phyloP scores from a whole-genome alignment of 768 basidiomycete genomes.

The Hericium rajendrae region DNA sequence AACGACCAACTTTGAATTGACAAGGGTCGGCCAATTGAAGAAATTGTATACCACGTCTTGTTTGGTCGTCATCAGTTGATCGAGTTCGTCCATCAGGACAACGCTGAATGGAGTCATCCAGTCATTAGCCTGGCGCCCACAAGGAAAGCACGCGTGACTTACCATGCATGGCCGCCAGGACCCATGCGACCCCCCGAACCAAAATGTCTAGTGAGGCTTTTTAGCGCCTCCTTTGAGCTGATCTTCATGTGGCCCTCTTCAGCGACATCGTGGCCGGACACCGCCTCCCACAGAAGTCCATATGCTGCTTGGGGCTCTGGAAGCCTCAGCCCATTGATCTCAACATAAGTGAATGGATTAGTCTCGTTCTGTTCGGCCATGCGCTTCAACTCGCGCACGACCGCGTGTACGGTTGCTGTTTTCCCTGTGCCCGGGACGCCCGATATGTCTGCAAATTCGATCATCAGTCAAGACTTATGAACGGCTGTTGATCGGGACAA shows the following conservation, averaged over 20 bases:
- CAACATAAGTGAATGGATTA: slow-evolving; percentile 91
- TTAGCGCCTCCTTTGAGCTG: slow-evolving; percentile 74
- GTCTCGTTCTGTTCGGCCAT: slow-evolving; percentile 84
- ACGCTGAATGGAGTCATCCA: slow-evolving; percentile 41
- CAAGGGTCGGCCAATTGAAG: slow-evolving; percentile 97
- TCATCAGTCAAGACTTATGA: neutral
- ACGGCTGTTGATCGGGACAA: neutral
- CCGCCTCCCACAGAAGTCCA: slow-evolving; percentile 82
- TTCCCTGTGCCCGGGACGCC: slow-evolving; percentile 99
- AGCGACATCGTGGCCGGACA: slow-evolving; percentile 68
- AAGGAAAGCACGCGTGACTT: slow-evolving; percentile 18
- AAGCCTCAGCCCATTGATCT: slow-evolving; percentile 92
- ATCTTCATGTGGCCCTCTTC: slow-evolving; percentile 56
- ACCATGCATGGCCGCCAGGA: slow-evolving; percentile 87
- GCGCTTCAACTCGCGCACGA: slow-evolving; percentile 80
- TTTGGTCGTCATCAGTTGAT: slow-evolving; percentile 91
- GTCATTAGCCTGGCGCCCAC: slow-evolving; percentile 2
- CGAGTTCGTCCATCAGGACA: slow-evolving; percentile 96
- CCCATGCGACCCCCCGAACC: slow-evolving; percentile 51
- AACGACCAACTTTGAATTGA: slow-evolving; percentile 82
- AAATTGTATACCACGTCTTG: slow-evolving; percentile 99
- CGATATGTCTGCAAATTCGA: slow-evolving; percentile 64
- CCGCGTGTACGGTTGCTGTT: slow-evolving; percentile 93
- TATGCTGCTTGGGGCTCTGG: slow-evolving; percentile 93
- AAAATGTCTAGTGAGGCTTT: slow-evolving; percentile 71